Evolutionary conservation across 2,329 filamentous ascomycete species (phyloP), one percentile per base, ranked within the genome.

Genomic region (Fusarium tupiense): DNA sequence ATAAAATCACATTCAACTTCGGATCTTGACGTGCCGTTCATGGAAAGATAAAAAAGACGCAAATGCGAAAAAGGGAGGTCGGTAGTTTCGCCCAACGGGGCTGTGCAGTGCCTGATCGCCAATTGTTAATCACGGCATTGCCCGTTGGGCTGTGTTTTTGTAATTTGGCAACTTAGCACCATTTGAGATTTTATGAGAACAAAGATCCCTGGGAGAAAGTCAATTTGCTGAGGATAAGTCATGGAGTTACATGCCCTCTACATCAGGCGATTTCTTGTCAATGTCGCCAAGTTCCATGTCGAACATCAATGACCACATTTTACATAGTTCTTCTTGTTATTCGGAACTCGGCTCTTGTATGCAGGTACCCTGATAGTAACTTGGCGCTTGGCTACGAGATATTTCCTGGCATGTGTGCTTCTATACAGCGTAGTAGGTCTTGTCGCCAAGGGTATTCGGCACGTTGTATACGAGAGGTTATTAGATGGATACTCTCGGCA

Each of bases 311-410:
- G 9, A 20, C 31, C 20, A 4, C 26, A 50, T 37, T n/a, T 13
- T 4, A 22, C 5, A 49, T 37, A 50, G 20, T 31, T 13, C 14
- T 2, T 14, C 26, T 56, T 24, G 22, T 24, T 35, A 20, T n/a
- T 52, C 57, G 57, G 43, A 52, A 60, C 57, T 52, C 57, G 57
- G 57, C 57, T 60, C 43, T 60, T 37, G 22, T 29, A 49, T 31
- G 33, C 43, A 60, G 33, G 24, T 38, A 52, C 24, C 43, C 19
- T 24, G 19, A 14, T 49, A 47, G 31, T 19, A n/a, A 35, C 19
- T 38, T 37, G 12, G 33, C 24, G 24, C 57, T 52, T 60, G 43
- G 43, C 33, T 20, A 37, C 11, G 12, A 52, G 20, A 60, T 20
- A 52, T 20, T 60, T 38, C 33, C 24, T 35, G 16, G 16, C 0